Base-by-base conservation (phyloP, 805 yeast species). In the Hanseniaspora valbyensis region DNA sequence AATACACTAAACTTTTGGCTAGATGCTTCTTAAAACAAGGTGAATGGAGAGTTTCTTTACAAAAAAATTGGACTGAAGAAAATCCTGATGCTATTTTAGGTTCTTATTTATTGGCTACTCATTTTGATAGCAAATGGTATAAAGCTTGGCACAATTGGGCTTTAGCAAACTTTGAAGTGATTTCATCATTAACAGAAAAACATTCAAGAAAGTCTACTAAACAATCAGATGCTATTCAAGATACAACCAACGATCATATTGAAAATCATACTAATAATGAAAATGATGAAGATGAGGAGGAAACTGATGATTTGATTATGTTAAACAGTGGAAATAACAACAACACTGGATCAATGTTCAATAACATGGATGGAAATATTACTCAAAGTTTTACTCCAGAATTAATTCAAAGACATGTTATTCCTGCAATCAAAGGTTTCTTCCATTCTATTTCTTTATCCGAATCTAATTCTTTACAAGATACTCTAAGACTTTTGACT, bases 111-210 rank as follows among this genome's bases (percentile, higher is more conserved):
- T 71, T 92, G 55, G 97, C 98, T 0, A 90, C 98, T 0, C 96
- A 89, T 62, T 90, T 92, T 65, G 96, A 92, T 62, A 73, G 77
- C 32, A 75, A 77, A 22, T 92, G 98, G 96, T 92, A 92, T 61
- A 92, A 94, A 61, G 98, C 97, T 16, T 94, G 98, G 98, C 99
- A 92, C 63, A 90, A 88, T 61, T 92, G 99, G 99, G 98, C 98
- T 0, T 71, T 94, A 61, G 96, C 97, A 0, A 92, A 94, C 65
- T 92, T 89, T 62, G 96, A 92, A 62, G 97, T 90, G 1, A 83
- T 90, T 19, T 83, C 95, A 0, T 71, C 82, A 25, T 68, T 73
- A 25, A 66, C 71, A 16, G 53, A 50, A 12, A 50, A 50, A 18
- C 18, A 0, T 61, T 70, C 9, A 54, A 58, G 13, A 40, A 48